Evolutionary conservation across 148 eudicot genomes (phyloP), one percentile per base, ranked within the genome.

Genomic region (Camellia sinensis): DNA sequence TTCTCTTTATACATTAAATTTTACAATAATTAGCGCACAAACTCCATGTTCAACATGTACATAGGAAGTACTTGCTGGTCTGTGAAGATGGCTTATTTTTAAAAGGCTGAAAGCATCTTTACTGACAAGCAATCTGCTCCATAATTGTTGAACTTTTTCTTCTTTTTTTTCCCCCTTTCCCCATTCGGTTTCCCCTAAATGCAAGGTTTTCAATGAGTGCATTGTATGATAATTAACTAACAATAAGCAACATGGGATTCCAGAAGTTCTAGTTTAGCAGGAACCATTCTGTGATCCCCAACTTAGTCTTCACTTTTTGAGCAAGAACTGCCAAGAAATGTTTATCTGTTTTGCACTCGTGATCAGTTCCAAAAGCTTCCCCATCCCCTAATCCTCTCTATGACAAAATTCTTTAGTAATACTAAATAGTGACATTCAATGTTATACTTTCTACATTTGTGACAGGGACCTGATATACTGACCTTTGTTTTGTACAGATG

Each of bases 401-500:
- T 11, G 45, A 52, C 43, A 52, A 5, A 48, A 48, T 19, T 9
- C 17, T 59, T 10, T 71, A 29, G 37, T 50, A 62, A 60, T 46
- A 9, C 79, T 76, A 63, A 40, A 64, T 81, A 74, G 85, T 87
- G 83, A 71, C 43, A 46, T 52, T 67, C 53, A 61, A 57, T 13
- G 45, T 52, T 64, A 56, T 43, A 7, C 15, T 44, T 29, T 66
- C 40, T 67, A 8, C 53, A 21, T 74, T 78, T 64, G 57, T 12
- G 18, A 52, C 72, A 21, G 54, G 75, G 68, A 29, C 75, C 81
- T 69, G 44, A 79, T 63, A 54, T 37, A 17, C 56, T 70, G 63
- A 72, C 70, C 52, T 65, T 65, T 78, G 41, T 80, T 70, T 72
- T 61, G 44, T 78, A 78, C 83, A 92, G 97, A 80, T 80, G 72